Evolutionary conservation across 371 early-diverging fungal genomes (phyloP), one percentile per base, ranked within the genome.

Genomic region (Rhizopus delemar): DNA sequence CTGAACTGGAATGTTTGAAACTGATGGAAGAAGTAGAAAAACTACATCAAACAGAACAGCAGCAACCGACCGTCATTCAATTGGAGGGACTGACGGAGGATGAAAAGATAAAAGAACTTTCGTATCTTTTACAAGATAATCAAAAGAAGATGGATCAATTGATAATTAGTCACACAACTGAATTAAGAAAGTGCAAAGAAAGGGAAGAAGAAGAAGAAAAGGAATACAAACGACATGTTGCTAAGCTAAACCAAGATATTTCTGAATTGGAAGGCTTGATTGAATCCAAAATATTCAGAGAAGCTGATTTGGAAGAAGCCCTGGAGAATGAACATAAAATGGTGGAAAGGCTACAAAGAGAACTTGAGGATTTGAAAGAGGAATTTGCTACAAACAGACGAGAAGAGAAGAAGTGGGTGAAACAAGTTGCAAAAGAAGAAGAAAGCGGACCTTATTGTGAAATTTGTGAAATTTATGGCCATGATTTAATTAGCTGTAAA

Each of bases 11-110:
- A 65, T 86, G 88, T 60, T 68, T 88, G 50, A 86, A 88, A 51
- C 68, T 90, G 50, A 85, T 89, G 77, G 90, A 90, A 38, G 92
- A 92, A 65, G 83, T 89, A 5, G 89, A 90, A 60, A 80, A 80
- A 51, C 70, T 92, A 32, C 85, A 86, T 55, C 69, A 79, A 0
- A 89, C 88, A 67, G 80, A 80, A 48, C 56, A 57, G 48, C 53
- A 68, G 64, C 58, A 57, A 7, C 60, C 52, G 22, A 39, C 29
- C 9, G 43, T 57, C 2, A 8, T 53, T 8, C 41, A 51, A 9
- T 36, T 35, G 6, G 66, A 69, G 12, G 69, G 59, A 31, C 36
- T 49, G 8, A 71, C 34, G 16, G 68, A 81, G 59, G 77, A 71
- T n/a, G 68, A 62, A 16, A 66, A 62, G 56, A 6, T 67, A 45